These are phyloP conservation scores for Daucus carota DNA, from an alignment of 129 eudicot species.

Conservation along the genomic window DNA sequence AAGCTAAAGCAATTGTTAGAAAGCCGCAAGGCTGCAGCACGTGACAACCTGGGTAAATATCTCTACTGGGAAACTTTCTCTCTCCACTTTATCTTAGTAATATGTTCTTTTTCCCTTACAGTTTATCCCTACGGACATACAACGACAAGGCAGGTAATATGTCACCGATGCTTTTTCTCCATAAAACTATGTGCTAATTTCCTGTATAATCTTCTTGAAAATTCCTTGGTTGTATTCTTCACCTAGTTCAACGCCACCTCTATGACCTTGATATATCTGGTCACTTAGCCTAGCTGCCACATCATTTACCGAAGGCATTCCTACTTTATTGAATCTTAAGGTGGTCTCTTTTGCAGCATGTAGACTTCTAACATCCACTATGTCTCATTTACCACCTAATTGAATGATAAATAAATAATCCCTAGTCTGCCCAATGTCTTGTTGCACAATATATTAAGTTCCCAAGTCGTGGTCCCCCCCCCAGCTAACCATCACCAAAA, in stretches of 20 bases:
- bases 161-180: slow-evolving; percentile 2
- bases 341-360: neutral
- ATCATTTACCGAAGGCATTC: neutral
- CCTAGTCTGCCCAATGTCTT: neutral
- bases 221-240: neutral
- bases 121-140: slow-evolving; percentile 52
- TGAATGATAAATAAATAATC: neutral
- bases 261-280: neutral
- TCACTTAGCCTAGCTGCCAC: neutral
- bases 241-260: neutral
- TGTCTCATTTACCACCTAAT: neutral
- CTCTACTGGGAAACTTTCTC: slow-evolving; percentile 7
- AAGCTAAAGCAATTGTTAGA: slow-evolving; percentile 61
- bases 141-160: slow-evolving; percentile 58
- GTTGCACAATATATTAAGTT: neutral
- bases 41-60: slow-evolving; percentile 55
- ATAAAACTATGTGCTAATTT: neutral
- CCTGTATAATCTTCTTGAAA: neutral
- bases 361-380: neutral
- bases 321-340: neutral
- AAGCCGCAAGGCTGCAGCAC: slow-evolving; percentile 56
- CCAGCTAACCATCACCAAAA: too few relatives aligned
- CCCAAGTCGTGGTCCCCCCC: too few relatives aligned
- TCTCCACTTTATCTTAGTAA: slow-evolving; percentile 7
- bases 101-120: slow-evolving; percentile 22